Evolutionary conservation across 345 rosid genomes (phyloP).

Genomic region (Pistacia atlantica): DNA sequence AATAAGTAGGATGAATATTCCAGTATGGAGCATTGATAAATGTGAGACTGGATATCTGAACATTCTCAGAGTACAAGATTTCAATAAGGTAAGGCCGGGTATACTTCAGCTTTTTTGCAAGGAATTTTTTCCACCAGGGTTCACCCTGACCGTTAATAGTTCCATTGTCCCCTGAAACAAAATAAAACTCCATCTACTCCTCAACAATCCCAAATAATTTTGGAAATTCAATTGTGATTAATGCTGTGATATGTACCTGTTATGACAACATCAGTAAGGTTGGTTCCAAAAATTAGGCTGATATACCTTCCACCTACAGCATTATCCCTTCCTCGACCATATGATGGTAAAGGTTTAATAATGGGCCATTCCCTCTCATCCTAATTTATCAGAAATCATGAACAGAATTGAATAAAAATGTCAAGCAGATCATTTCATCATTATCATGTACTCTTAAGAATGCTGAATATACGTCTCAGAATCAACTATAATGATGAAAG

Average conservation of each 20-base stretch:
- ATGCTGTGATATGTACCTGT: conserved; percentile 47
- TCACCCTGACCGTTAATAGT: conserved; percentile 87
- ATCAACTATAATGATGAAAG: too few relatives aligned
- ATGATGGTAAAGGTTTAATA: conserved; percentile 79
- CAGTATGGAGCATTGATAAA: conserved; percentile 84
- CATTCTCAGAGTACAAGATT: conserved; percentile 54
- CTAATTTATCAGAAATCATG: conserved; percentile 31
- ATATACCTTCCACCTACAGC: conserved; percentile 54
- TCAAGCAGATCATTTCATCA: neutral
- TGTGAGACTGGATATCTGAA: conserved; percentile 77
- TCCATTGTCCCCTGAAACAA: conserved; percentile 65
- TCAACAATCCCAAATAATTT: neutral
- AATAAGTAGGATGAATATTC: conserved; percentile 84
- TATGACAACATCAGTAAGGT: conserved; percentile 86
- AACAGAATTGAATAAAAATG: neutral
- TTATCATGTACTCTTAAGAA: neutral
- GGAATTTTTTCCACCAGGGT: conserved; percentile 83
- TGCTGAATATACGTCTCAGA: too few relatives aligned
- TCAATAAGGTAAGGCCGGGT: conserved; percentile 84
- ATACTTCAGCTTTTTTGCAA: conserved; percentile 42
- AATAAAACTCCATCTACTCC: neutral
- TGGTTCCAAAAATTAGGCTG: conserved; percentile 75
- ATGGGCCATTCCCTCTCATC: conserved; percentile 76
- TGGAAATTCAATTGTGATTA: neutral
- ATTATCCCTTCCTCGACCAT: conserved; percentile 76